Base-by-base conservation (phyloP, 257 asterid genomes). In the Solanum virginianum region DNA sequence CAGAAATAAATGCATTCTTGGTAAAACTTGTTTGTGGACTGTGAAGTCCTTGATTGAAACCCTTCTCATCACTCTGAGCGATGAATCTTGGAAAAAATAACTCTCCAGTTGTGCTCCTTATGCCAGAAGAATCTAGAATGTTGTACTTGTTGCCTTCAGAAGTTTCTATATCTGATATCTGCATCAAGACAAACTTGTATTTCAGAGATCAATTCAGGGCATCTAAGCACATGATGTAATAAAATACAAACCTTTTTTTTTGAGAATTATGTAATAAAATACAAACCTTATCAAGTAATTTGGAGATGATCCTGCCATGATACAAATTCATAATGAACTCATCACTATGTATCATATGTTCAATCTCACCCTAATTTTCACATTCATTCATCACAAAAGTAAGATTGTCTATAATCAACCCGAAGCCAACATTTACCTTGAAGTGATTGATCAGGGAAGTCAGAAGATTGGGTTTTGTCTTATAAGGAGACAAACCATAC, bases 401-500 rank as follows among this genome's bases (percentile, higher is more conserved):
- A 72, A 77, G 82, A 77, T 77, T 3, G 65, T 77, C 65, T 77
- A 54, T 77, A 47, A 53, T 77, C 82, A 53, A 53, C 63, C 26
- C 22, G 8, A 77, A 77, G 11, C 82, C 65, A 77, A 77, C 47
- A 77, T 51, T 77, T 51, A 85, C 87, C 87, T 85, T 85, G 68
- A 77, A 85, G 71, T 60, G 63, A 68, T 81, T 63, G 54, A 80
- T 66, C 87, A 85, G 69, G 17, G 87, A 85, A 77, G 49, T 62
- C 68, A 77, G 69, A 18, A 85, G 81, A 79, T 60, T 32, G 41
- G 80, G 84, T 85, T 85, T 79, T 77, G 87, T 79, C 80, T 77
- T 85, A 26, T 85, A 80, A 62, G 87, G 87, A 85, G 84, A 85
- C 84, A 79, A 66, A 49, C 57, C 84, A 18, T 63, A 80, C 65